Conservation (phyloP, 352 stramenopile species). For the Phytophthora ramorum region DNA sequence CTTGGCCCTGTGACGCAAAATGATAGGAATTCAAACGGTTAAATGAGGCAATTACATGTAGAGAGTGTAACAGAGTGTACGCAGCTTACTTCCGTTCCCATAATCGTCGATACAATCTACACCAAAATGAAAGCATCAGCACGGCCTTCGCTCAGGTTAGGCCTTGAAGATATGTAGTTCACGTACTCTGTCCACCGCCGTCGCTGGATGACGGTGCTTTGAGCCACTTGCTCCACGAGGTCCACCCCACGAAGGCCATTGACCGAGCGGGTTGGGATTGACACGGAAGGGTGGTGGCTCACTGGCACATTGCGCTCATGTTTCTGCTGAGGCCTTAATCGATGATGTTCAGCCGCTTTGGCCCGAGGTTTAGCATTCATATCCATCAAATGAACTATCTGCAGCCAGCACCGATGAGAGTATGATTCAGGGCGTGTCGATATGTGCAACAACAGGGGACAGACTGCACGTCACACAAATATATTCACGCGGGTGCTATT, state of each 20-base stretch:
- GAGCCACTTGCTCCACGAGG: conserved; percentile 59
- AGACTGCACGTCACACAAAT: neutral
- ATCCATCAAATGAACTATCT: neutral
- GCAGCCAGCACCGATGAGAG: neutral
- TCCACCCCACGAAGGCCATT: conserved; percentile 48
- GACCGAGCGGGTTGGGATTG: conserved; percentile 16
- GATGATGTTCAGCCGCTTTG: conserved; percentile 1
- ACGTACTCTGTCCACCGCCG: conserved; percentile 66
- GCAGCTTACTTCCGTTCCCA: conserved; percentile 64
- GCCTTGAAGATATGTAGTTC: neutral
- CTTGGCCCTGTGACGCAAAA: conserved; percentile 41
- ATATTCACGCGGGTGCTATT: conserved; percentile 16
- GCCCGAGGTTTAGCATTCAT: conserved; percentile 22
- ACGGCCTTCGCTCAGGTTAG: neutral
- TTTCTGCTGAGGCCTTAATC: conserved; percentile 11
- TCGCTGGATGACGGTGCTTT: conserved; percentile 53
- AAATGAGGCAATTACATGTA: neutral
- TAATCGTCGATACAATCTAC: conserved; percentile 59
- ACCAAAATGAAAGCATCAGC: conserved; percentile 3
- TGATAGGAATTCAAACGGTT: neutral
- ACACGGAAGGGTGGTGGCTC: conserved; percentile 9
- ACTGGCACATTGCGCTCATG: neutral
- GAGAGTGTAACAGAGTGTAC: neutral
- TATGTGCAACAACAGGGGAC: neutral
- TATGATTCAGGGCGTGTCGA: neutral